A percentile compares a stretch with the other conserved stretches of the same genome.
These are phyloP conservation scores for Hymenoscyphus occultus DNA, from an alignment of 2,329 filamentous ascomycete genomes.

Conservation along the genomic window DNA sequence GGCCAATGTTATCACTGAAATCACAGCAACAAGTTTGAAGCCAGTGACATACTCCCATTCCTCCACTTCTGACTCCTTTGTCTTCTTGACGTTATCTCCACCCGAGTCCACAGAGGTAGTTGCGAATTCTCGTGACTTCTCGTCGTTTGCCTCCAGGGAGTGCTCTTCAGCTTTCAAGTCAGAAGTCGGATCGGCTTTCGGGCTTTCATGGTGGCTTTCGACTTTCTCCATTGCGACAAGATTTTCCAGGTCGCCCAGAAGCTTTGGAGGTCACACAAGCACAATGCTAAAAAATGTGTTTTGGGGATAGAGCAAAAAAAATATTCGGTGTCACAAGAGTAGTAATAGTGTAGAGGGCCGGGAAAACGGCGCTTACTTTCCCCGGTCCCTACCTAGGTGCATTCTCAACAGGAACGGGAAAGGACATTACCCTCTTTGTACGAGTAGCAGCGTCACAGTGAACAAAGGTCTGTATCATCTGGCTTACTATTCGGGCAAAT, in stretches of 20 bases:
- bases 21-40: slow-evolving; percentile 25
- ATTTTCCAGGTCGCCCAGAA: not conserved
- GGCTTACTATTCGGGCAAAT: not conserved
- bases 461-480: not conserved
- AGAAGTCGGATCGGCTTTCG: not conserved
- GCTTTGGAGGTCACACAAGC: not conserved
- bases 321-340: not conserved
- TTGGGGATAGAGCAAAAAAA: not conserved
- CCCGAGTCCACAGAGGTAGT: not conserved
- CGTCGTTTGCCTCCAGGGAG: not conserved
- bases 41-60: slow-evolving; percentile 26
- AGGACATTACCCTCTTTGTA: not conserved
- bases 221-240: not conserved
- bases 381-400: not conserved
- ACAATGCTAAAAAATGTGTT: not conserved
- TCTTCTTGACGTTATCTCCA: not conserved
- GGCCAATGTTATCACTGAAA: slow-evolving; percentile 41
- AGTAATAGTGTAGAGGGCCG: not conserved
- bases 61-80: slow-evolving; percentile 7
- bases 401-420: not conserved
- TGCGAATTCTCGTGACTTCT: not conserved
- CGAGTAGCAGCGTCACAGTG: not conserved
- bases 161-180: not conserved
- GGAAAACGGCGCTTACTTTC: not conserved
- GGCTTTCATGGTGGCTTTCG: not conserved